Percentiles rank a stretch among this genome's conserved stretches.
These are phyloP conservation scores for Clarireedia homoeocarpa DNA, from an alignment of 2,329 filamentous ascomycete species.

Conservation along the genomic window DNA sequence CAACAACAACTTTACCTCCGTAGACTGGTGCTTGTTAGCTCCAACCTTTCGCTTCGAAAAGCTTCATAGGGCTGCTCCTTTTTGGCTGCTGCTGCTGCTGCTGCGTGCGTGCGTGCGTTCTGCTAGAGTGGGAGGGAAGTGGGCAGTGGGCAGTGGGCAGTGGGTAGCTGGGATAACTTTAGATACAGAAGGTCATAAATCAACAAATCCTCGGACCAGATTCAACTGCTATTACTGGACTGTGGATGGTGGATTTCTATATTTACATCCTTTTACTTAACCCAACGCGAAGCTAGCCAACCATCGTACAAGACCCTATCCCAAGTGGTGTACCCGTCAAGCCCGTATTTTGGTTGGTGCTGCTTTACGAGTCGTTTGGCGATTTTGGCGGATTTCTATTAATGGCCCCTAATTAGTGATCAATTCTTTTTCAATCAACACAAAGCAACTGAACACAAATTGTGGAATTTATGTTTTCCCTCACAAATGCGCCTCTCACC, in stretches of 20 bases:
- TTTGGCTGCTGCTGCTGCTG: no score
- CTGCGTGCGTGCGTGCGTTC: no score
- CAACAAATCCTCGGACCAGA: no score
- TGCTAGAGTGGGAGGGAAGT: no score
- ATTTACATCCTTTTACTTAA: not conserved
- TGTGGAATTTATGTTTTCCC: conserved; percentile 9
- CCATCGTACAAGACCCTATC: not conserved
- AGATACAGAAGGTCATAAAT: no score
- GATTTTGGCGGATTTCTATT: conserved; percentile 16
- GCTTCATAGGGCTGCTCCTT: no score
- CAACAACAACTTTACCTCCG: not conserved
- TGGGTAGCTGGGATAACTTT: no score
- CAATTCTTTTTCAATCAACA: conserved; percentile 11
- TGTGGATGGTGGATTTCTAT: not conserved
- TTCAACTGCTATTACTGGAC: not conserved
- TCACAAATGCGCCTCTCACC: conserved; percentile 2
- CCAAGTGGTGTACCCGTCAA: conserved; percentile 2
- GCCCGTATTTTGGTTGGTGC: conserved; percentile 18
- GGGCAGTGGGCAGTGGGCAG: no score
- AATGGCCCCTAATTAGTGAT: conserved; percentile 23
- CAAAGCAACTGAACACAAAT: not conserved
- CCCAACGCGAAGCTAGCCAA: conserved; percentile 14
- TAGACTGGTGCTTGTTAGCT: not conserved
- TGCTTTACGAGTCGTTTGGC: conserved; percentile 14
- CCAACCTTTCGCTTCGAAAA: no score